phyloP scores from a whole-genome alignment of 2,329 filamentous ascomycete genomes.

The Eutypella sp. region DNA sequence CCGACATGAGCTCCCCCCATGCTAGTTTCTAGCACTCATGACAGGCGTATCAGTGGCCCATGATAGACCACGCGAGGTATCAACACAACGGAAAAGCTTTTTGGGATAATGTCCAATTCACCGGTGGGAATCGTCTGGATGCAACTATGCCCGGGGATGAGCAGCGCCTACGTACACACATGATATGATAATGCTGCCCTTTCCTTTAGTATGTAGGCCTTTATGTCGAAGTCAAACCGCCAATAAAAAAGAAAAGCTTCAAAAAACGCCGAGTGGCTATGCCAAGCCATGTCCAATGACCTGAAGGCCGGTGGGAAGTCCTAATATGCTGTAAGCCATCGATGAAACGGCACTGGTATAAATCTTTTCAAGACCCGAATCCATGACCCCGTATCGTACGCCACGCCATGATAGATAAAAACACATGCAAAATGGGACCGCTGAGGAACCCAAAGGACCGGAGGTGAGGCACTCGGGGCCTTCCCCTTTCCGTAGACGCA shows the following conservation, averaged over 20 bases:
- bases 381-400: conserved; percentile 13
- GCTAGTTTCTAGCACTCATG: no score
- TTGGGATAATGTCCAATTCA: not conserved
- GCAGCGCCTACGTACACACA: conserved; percentile 13
- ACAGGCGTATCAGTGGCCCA: not conserved
- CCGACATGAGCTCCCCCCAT: no score
- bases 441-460: conserved; percentile 8
- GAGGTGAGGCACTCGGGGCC: conserved; percentile 3
- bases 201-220: conserved; percentile 4
- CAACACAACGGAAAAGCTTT: not conserved
- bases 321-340: conserved; percentile 26
- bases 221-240: conserved; percentile 12
- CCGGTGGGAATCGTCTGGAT: not conserved
- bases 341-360: conserved; percentile 24
- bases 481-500: not conserved
- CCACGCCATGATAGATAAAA: conserved; percentile 16
- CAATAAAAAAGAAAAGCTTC: conserved; percentile 7
- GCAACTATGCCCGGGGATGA: conserved; percentile 1
- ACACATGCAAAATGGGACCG: conserved; percentile 19
- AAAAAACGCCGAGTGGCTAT: conserved; percentile 17
- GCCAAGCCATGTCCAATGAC: conserved; percentile 17
- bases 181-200: conserved; percentile 10
- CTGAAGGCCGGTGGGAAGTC: conserved; percentile 14
- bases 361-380: conserved; percentile 26
- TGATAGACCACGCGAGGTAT: not conserved